Conservation (phyloP, 345 rosid species). For the Schrenkiella parvula region DNA sequence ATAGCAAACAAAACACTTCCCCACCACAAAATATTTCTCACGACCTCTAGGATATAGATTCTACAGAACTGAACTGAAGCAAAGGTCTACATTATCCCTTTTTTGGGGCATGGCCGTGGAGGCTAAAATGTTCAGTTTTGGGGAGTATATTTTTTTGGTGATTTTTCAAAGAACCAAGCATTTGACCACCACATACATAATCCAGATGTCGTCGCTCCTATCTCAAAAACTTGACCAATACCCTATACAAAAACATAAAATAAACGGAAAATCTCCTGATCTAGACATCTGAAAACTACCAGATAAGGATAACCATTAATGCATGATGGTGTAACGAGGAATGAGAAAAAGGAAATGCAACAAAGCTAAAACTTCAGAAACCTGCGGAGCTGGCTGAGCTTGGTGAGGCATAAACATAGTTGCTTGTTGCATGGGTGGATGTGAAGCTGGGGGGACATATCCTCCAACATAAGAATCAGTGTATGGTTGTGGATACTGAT, state of each 20-base stretch:
- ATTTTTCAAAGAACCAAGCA: background rate
- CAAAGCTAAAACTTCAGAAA: conserved; percentile 31
- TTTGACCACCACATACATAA: background rate
- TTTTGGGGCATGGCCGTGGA: background rate
- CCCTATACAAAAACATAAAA: background rate
- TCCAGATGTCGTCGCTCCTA: background rate
- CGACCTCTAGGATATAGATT: background rate
- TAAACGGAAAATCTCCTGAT: conserved; percentile 4
- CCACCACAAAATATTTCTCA: background rate
- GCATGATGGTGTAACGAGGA: conserved; percentile 4
- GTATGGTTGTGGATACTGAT: conserved; percentile 55
- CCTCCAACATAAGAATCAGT: conserved; percentile 46
- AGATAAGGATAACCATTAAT: background rate
- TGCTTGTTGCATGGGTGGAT: conserved; percentile 45
- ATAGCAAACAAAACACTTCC: background rate
- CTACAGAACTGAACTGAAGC: conserved; percentile 2
- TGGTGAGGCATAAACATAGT: conserved; percentile 70
- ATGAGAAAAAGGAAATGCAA: conserved; percentile 4
- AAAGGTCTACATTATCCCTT: background rate
- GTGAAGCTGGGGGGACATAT: conserved; percentile 44
- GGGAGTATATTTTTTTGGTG: background rate
- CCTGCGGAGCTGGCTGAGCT: conserved; percentile 59
- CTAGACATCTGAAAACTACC: conserved; percentile 23
- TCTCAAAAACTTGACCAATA: conserved; percentile 4
- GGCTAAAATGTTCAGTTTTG: background rate